A percentile compares a stretch with the other conserved stretches of the same genome.
phyloP scores from a whole-genome alignment of 345 rosid genomes.

The Linum trigynum region DNA sequence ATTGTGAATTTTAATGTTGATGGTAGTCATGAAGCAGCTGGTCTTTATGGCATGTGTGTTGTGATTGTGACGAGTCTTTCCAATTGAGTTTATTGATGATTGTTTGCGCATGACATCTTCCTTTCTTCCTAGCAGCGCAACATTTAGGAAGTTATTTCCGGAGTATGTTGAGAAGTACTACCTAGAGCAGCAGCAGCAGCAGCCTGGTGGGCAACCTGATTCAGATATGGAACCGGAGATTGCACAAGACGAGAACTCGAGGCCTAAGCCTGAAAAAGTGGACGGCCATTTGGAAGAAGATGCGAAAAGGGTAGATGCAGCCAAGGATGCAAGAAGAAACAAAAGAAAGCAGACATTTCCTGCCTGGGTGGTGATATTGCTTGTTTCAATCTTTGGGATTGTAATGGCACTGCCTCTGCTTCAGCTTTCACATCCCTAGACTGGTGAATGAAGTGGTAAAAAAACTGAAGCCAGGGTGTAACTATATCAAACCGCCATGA shows the following conservation, averaged over 20 bases:
- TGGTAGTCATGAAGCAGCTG: too few species aligned
- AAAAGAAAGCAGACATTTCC: slow-evolving; percentile 54
- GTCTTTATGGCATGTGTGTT: too few species aligned
- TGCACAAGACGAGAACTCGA: slow-evolving; percentile 30
- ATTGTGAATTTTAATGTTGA: too few species aligned
- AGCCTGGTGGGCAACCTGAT: too few species aligned
- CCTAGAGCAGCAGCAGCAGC: neutral
- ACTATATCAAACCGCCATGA: too few species aligned
- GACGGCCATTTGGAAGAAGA: slow-evolving; percentile 32
- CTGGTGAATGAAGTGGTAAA: neutral
- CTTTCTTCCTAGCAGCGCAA: slow-evolving; percentile 40
- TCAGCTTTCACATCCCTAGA: slow-evolving; percentile 37
- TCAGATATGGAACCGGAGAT: slow-evolving; percentile 24
- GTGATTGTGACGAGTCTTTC: too few species aligned
- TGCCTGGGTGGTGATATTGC: slow-evolving; percentile 77
- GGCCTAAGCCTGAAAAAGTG: slow-evolving; percentile 24
- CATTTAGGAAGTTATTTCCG: slow-evolving; percentile 84
- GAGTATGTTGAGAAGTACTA: slow-evolving; percentile 77
- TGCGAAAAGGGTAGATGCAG: slow-evolving; percentile 21
- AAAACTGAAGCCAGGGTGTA: too few species aligned
- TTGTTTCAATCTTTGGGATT: slow-evolving; percentile 76
- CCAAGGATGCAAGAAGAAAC: slow-evolving; percentile 33
- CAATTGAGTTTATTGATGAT: neutral
- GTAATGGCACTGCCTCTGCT: slow-evolving; percentile 97
- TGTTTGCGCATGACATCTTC: neutral